phyloP scores from a whole-genome alignment of 2,329 filamentous ascomycete genomes.

The Xylariaceae sp. region DNA sequence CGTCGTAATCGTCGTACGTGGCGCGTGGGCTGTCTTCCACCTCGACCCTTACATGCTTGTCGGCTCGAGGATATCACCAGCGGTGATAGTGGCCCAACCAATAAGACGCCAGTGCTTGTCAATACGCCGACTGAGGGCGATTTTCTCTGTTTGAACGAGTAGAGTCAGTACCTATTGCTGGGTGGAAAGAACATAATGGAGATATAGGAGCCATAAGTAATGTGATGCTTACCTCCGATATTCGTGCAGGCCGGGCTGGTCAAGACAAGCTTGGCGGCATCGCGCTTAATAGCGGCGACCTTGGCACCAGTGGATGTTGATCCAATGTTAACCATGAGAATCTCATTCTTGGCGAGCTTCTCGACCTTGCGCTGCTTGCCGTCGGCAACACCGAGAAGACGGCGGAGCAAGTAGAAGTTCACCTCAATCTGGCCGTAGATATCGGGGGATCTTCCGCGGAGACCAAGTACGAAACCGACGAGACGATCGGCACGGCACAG shows the following conservation, averaged over 20 bases:
- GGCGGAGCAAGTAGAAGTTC: slow-evolving; percentile 96
- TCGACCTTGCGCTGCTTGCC: slow-evolving; percentile 99
- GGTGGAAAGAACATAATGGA: background rate
- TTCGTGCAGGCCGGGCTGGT: slow-evolving; percentile 95
- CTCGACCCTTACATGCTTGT: slow-evolving; percentile 14
- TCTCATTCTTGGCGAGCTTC: slow-evolving; percentile 96
- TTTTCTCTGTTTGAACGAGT: slow-evolving; percentile 62
- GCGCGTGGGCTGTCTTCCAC: background rate
- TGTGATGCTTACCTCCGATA: slow-evolving; percentile 50
- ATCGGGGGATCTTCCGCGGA: slow-evolving; percentile 86
- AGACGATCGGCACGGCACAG: slow-evolving; percentile 98
- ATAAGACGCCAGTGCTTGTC: slow-evolving; percentile 53
- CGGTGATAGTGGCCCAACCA: slow-evolving; percentile 39
- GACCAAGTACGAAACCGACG: slow-evolving; percentile 93
- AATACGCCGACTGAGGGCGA: slow-evolving; percentile 90
- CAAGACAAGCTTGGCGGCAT: slow-evolving; percentile 90
- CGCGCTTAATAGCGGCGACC: slow-evolving; percentile 93
- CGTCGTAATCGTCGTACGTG: slow-evolving; percentile 1
- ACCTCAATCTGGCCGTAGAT: slow-evolving; percentile 99
- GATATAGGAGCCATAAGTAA: background rate
- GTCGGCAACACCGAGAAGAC: slow-evolving; percentile 92
- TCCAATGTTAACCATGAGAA: slow-evolving; percentile 99
- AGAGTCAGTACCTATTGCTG: slow-evolving; percentile 5
- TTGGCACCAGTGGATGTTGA: slow-evolving; percentile 96
- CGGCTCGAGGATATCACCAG: slow-evolving; percentile 19